Evolutionary conservation across 73 alveolate species (phyloP).

Genomic region (Tetrahymena thermophila): DNA sequence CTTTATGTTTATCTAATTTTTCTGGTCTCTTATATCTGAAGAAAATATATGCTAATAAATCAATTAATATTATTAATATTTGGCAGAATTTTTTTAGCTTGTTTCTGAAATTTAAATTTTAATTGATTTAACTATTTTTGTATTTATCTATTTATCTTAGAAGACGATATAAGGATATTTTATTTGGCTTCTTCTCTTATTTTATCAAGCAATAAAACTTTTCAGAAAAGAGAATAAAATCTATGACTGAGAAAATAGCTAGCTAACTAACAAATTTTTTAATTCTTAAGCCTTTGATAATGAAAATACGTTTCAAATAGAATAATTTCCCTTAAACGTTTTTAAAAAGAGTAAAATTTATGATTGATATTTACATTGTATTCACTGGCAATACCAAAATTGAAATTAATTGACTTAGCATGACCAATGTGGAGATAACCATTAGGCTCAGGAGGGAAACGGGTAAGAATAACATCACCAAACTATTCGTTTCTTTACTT

Average conservation of each 20-base stretch:
- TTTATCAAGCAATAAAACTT: no score
- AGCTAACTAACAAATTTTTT: no score
- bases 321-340: background rate
- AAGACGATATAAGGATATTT: no score
- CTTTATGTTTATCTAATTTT: no score
- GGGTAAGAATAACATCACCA: constrained; percentile 63
- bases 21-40: background rate
- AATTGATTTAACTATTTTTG: no score
- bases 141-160: background rate
- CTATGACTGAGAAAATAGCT: no score
- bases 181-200: no score
- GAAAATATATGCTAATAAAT: no score
- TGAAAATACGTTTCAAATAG: background rate
- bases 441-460: constrained; percentile 99
- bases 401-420: constrained; percentile 99
- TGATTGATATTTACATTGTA: background rate
- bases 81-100: background rate
- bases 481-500: constrained; percentile 27
- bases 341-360: background rate
- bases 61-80: background rate
- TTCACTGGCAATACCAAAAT: constrained; percentile 85
- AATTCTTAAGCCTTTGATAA: no score
- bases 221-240: no score
- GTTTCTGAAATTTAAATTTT: background rate
- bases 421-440: constrained; percentile 99